A percentile compares a stretch with the other conserved stretches of the same genome.
Evolutionary conservation across 2,329 filamentous ascomycete genomes (phyloP).

Genomic region (Juglanconis sp.): DNA sequence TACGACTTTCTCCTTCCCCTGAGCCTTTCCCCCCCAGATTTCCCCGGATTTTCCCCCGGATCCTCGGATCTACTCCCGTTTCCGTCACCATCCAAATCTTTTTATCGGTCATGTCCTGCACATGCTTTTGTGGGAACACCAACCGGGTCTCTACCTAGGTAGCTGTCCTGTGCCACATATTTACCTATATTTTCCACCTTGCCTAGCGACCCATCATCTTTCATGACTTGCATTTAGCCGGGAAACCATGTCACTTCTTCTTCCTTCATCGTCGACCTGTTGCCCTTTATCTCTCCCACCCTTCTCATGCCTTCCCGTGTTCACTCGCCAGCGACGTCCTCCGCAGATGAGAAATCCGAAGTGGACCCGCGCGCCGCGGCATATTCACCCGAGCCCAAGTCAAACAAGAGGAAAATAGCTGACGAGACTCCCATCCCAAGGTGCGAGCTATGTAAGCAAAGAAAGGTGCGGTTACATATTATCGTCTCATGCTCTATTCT

Average conservation of each 20-base stretch:
- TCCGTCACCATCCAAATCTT: constrained; percentile 3
- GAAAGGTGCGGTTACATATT: constrained; percentile 55
- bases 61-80: not conserved
- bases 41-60: not conserved
- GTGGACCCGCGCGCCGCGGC: constrained; percentile 7
- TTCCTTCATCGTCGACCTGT: not conserved
- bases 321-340: constrained; percentile 10
- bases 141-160: not conserved
- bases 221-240: not conserved
- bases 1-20: constrained; percentile 11
- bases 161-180: constrained; percentile 1
- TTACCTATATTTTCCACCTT: constrained; percentile 11
- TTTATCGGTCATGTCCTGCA: not conserved
- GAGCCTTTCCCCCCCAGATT: constrained; percentile 14
- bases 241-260: constrained; percentile 4
- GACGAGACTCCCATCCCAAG: constrained; percentile 43
- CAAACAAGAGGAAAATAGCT: constrained; percentile 23
- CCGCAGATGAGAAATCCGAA: constrained; percentile 15
- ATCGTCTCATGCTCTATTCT: not conserved
- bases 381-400: constrained; percentile 16
- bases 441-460: constrained; percentile 75
- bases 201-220: not conserved
- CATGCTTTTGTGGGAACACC: too few relatives aligned
- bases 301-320: constrained; percentile 13
- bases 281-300: not conserved